Conservation (phyloP, 2,329 filamentous ascomycete species). For the Coniochaeta ligniaria region DNA sequence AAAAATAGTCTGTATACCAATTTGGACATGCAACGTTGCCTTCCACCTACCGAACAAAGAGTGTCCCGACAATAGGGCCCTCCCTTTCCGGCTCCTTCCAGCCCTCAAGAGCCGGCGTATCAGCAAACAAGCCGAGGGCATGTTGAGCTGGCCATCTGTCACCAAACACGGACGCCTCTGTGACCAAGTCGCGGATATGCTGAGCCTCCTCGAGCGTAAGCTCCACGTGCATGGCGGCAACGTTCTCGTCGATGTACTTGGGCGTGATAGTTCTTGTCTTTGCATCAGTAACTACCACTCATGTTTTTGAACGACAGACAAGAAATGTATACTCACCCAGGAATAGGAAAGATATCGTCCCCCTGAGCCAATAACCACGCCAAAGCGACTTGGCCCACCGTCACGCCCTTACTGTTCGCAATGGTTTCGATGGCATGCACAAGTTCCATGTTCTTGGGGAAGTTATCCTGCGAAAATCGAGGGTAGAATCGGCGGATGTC, state of each 20-base stretch:
- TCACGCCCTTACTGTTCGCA: constrained; percentile 46
- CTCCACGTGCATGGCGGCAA: background rate
- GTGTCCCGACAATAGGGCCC: background rate
- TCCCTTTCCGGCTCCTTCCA: background rate
- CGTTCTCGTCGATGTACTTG: constrained; percentile 5
- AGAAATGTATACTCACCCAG: constrained; percentile 22
- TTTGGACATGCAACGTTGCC: too few relatives aligned
- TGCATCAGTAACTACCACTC: background rate
- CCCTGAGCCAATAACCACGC: constrained; percentile 58
- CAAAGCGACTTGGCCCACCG: constrained; percentile 49
- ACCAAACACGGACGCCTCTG: constrained; percentile 5
- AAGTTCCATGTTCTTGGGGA: constrained; percentile 46
- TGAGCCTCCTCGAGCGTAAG: constrained; percentile 1
- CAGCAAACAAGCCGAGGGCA: constrained; percentile 4
- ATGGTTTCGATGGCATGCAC: constrained; percentile 41
- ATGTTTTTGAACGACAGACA: background rate
- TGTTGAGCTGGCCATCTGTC: constrained; percentile 4
- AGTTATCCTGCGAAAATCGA: constrained; percentile 43
- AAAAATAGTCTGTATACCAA: too few relatives aligned
- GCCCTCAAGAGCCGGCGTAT: constrained; percentile 2
- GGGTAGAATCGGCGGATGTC: constrained; percentile 40
- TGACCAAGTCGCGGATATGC: constrained; percentile 5
- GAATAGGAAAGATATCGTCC: constrained; percentile 51
- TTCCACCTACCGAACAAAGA: too few relatives aligned
- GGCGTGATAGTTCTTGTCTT: constrained; percentile 1